Conservation (phyloP, 805 yeast species). For the Metschnikowia gruessii region DNA sequence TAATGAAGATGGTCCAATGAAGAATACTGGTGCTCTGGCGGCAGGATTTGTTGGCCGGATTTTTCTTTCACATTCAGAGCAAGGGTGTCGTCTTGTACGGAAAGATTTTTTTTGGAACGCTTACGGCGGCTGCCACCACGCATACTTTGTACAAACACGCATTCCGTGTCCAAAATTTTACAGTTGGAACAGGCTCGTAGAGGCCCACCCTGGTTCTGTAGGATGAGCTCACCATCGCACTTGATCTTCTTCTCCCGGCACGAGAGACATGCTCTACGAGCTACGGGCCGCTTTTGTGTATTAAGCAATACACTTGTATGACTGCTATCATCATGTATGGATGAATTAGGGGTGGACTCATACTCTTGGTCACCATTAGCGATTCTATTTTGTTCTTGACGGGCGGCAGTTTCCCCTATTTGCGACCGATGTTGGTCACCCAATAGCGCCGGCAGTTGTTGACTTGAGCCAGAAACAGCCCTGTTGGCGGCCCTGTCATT, state of each 20-base stretch:
- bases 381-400: not conserved
- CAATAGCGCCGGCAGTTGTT: not conserved
- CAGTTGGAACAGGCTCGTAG: constrained; percentile 48
- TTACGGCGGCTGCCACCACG: constrained; percentile 56
- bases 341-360: not conserved
- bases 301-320: no score
- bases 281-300: constrained; percentile 43
- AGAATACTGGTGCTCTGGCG: not conserved
- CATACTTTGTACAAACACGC: constrained; percentile 55
- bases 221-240: constrained; percentile 54
- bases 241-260: constrained; percentile 65
- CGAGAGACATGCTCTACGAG: constrained; percentile 58
- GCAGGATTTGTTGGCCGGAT: not conserved
- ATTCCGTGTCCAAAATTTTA: constrained; percentile 40
- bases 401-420: not conserved
- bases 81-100: not conserved
- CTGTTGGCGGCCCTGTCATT: not conserved
- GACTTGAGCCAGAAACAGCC: not conserved
- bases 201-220: not conserved
- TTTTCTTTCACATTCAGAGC: not conserved
- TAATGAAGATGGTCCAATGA: not conserved
- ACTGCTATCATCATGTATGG: not conserved
- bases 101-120: not conserved
- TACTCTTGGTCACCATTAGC: not conserved
- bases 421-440: not conserved